Evolutionary conservation across 1,284 basidiomycete species (phyloP), one percentile per base, ranked within the genome.

Genomic region (Ustilago bromivora): DNA sequence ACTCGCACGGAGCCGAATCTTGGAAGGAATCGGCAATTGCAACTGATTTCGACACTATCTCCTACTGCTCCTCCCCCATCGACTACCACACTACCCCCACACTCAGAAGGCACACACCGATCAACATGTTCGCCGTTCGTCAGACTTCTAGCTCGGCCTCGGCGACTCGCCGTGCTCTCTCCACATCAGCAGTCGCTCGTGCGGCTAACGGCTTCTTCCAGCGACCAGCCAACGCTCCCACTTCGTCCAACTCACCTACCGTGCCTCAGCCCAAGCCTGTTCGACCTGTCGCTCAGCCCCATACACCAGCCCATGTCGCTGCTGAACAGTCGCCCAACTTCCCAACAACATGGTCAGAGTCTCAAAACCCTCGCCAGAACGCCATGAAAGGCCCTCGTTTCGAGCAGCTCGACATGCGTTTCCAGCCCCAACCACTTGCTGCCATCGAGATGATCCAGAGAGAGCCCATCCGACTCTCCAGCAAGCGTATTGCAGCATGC

Each of bases 371-470:
- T 58, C 86, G 92, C 90, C 80, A 94, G 92, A 88, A 78, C 23
- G 88, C 88, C 10, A 87, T 88, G 86, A 78, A 80, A 49, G 90
- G 91, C 58, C 92, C 94, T 17, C 91, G 95, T 34, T 98, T 98
- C 85, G 96, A 98, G 88, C 96, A 98, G 89, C 93, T 93, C 23
- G 88, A 88, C 51, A 90, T 95, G 89, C 90, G 91, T 54, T 88
- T 94, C 66, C 96, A 99, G 87, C 96, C 96, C 0, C 91, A 91
- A 71, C 92, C 95, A n/a, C 88, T 92, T 76, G 94, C 93, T 71
- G 96, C 96, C 2, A 95, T 98, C 92, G 92, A 93, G 78, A 89
- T 98, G 85, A 91, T 98, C 79, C 89, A 89, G 58, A 89, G 94
- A 77, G 94, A 97, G 87, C 95, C 96, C 9, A 90, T 97, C 63